A percentile compares a stretch with the other conserved stretches of the same genome.
These are phyloP conservation scores for Caryopteris hybrid DNA, from an alignment of 305 asterid genomes.

Conservation along the genomic window DNA sequence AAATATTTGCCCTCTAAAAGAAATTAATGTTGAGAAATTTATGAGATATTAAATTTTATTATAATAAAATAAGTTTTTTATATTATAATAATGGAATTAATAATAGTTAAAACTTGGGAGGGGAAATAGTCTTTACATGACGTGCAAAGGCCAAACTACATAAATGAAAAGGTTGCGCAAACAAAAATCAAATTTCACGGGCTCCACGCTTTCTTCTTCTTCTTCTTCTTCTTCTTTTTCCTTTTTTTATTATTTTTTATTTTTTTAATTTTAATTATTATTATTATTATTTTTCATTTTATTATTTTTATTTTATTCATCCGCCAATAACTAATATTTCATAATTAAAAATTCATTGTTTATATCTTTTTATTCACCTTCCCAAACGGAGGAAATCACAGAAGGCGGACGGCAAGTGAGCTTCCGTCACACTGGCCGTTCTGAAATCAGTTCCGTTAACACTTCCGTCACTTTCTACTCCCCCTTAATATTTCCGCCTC, in stretches of 20 bases:
- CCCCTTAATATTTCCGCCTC: constrained; percentile 37
- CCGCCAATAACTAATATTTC: constrained; percentile 19
- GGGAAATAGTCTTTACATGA: constrained; percentile 27
- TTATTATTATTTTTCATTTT: too few species aligned
- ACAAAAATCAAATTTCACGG: constrained; percentile 18
- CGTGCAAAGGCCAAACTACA: constrained; percentile 23
- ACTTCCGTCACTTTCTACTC: constrained; percentile 30
- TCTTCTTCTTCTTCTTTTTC: too few species aligned
- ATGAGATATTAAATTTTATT: too few species aligned
- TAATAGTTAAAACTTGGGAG: not conserved
- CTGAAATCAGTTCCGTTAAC: constrained; percentile 22
- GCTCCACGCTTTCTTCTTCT: constrained; percentile 27
- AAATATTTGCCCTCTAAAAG: too few species aligned
- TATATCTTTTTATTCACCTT: not conserved
- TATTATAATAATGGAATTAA: too few species aligned
- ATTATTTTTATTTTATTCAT: too few species aligned
- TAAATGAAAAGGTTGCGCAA: not conserved
- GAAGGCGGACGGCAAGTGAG: constrained; percentile 27
- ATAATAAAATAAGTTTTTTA: too few species aligned
- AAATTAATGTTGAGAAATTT: too few species aligned
- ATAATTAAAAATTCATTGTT: not conserved
- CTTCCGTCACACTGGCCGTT: constrained; percentile 28
- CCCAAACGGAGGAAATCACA: constrained; percentile 3
- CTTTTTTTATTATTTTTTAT: too few species aligned
- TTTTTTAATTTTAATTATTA: too few species aligned